Base-by-base conservation (phyloP, 2,329 filamentous ascomycete species). In the Pestalotiopsis sp. region DNA sequence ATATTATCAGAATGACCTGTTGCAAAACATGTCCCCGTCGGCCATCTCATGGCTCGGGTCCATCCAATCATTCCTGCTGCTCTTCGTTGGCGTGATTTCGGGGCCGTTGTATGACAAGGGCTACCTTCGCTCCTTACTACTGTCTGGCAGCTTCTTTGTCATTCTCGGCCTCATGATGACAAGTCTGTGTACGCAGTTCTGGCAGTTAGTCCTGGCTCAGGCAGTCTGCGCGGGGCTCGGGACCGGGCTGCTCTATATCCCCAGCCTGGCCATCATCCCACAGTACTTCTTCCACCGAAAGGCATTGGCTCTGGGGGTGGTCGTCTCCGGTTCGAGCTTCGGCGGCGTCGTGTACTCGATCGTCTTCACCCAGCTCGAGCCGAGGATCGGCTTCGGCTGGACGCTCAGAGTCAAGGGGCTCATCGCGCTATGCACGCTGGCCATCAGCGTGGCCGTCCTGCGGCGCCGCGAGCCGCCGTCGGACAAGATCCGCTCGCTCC, bases 141-240 rank as follows among this genome's bases (percentile, higher is more conserved):
- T 69, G 38, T 31, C 75, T 13, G 78, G 77, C n/a, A 69, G 79
- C 63, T 66, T 70, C 25, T 64, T 75, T 20, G 67, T 73, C 45
- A 70, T 72, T 65, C 40, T 77, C n/a, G 78, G 77, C 2, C 65
- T 80, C 59, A 78, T 83, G 71, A 65, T 70, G 66, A 71, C 69
- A 2, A 68, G 67, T 45, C 20, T 72, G 17, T 68, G 66, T 13
- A 72, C 66, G 6, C 68, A 71, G 25, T 83, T 81, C 73, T 82
- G 75, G 74, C 80, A 83, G 68, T 66, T 81, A 14, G 66, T 83
- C 6, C 71, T 83, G 1, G 74, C 79, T 1, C 80, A 82, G 66
- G 81, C 82, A 4, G 11, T 83, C 38, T 81, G 79, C 68, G 74
- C 81, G 52, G 85, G 84, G 1, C 60, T 84, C 1, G 84, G 84